Conservation (phyloP, 2,329 filamentous ascomycete species). For the Tolypocladium paradoxum region DNA sequence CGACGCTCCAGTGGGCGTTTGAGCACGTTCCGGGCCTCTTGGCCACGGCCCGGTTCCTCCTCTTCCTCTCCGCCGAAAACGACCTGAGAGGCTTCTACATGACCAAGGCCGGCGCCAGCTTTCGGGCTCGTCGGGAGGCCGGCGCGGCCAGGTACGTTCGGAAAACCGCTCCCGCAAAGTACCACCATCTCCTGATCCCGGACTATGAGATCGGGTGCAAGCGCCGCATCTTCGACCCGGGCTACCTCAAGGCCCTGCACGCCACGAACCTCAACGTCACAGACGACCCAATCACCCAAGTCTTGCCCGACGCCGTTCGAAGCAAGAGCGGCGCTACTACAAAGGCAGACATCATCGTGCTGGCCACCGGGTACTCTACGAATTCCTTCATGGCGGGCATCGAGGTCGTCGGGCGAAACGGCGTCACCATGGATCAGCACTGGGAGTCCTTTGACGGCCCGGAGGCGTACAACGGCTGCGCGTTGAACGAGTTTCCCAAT, state of each 20-base stretch:
- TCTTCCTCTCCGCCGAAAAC: slow-evolving; percentile 27
- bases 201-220: slow-evolving; percentile 55
- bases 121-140: slow-evolving; percentile 24
- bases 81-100: slow-evolving; percentile 25
- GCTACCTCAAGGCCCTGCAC: slow-evolving; percentile 43
- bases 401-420: slow-evolving; percentile 37
- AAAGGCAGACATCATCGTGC: slow-evolving; percentile 48
- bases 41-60: slow-evolving; percentile 27
- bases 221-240: slow-evolving; percentile 47
- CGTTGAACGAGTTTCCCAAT: slow-evolving; percentile 52
- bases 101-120: slow-evolving; percentile 22
- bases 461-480: slow-evolving; percentile 49
- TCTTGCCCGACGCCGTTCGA: slow-evolving; percentile 31
- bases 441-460: slow-evolving; percentile 50
- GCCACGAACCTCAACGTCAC: slow-evolving; percentile 34
- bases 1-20: slow-evolving; percentile 22
- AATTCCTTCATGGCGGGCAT: slow-evolving; percentile 43
- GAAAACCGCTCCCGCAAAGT: slow-evolving; percentile 42
- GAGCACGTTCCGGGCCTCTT: slow-evolving; percentile 34
- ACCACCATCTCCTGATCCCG: slow-evolving; percentile 50
- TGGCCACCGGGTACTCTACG: slow-evolving; percentile 51
- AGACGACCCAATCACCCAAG: slow-evolving; percentile 34
- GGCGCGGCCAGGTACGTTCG: slow-evolving; percentile 30
- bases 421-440: slow-evolving; percentile 38
- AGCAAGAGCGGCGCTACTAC: slow-evolving; percentile 25